A percentile compares a stretch with the other conserved stretches of the same genome.
These are phyloP conservation scores for Hypoxylon intermedium DNA, from an alignment of 495 filamentous ascomycete species.

Conservation along the genomic window DNA sequence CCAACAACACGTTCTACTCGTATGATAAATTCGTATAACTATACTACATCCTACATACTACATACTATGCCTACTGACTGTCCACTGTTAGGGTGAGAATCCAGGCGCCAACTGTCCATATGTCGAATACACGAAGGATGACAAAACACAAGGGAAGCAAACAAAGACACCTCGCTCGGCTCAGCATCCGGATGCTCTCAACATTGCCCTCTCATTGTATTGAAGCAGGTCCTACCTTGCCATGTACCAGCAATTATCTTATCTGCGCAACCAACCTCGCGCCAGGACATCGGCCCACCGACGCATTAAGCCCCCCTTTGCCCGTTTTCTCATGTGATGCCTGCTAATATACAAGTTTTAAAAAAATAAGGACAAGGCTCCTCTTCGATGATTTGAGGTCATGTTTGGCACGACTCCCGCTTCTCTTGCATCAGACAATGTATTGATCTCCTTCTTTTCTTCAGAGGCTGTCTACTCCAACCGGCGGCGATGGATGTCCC, in stretches of 20 bases:
- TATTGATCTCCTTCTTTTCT: conserved; percentile 10
- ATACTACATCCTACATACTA: too few species aligned
- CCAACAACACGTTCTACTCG: too few species aligned
- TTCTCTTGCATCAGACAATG: not conserved
- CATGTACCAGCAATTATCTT: not conserved
- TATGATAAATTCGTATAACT: too few species aligned
- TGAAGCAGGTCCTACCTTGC: conserved; percentile 4
- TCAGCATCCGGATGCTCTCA: not conserved
- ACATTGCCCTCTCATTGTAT: conserved; percentile 8
- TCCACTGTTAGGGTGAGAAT: too few species aligned
- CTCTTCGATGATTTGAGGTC: conserved; percentile 6
- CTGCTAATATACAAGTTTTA: conserved; percentile 32
- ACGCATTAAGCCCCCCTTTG: conserved; percentile 12
- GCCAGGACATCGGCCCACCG: conserved; percentile 6
- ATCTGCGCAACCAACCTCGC: not conserved
- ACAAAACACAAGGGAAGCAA: not conserved
- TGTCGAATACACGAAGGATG: not conserved
- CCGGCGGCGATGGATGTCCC: not conserved
- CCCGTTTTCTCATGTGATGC: not conserved
- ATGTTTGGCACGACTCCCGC: not conserved
- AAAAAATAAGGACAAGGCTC: conserved; percentile 7
- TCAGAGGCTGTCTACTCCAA: conserved; percentile 8
- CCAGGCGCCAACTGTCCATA: too few species aligned
- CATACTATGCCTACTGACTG: too few species aligned
- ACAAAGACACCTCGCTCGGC: not conserved